These are phyloP conservation scores for Oryza brachyantha DNA, from an alignment of 176 grass and related monocot species.

Conservation along the genomic window DNA sequence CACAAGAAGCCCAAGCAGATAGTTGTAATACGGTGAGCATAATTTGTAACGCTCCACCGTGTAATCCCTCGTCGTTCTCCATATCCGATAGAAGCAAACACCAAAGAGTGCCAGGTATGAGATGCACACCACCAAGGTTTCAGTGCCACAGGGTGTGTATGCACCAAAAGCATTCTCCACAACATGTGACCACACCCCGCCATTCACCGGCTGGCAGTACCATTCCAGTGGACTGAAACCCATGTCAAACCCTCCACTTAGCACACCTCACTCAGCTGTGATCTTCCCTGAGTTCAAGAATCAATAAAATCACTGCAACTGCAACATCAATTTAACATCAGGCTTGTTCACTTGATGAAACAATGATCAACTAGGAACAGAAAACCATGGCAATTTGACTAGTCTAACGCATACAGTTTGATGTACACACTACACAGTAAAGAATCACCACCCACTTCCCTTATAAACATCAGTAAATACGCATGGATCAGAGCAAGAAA, in stretches of 20 bases:
- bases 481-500: not conserved
- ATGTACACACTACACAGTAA: too few relatives aligned
- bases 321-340: too few relatives aligned
- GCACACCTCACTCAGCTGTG: slow-evolving; percentile 21
- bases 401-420: too few relatives aligned
- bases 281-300: slow-evolving; percentile 32
- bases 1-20: slow-evolving; percentile 61
- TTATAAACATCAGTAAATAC: not conserved
- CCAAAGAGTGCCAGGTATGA: slow-evolving; percentile 80
- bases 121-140: slow-evolving; percentile 74
- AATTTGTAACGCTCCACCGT: slow-evolving; percentile 68
- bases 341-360: not conserved
- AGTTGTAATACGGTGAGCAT: slow-evolving; percentile 64
- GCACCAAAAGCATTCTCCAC: slow-evolving; percentile 69
- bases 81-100: slow-evolving; percentile 88
- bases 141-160: slow-evolving; percentile 84
- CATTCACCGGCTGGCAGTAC: slow-evolving; percentile 84
- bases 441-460: too few relatives aligned
- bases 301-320: not conserved
- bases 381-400: too few relatives aligned
- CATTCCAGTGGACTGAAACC: slow-evolving; percentile 68
- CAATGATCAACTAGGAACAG: not conserved
- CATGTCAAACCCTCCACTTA: slow-evolving; percentile 42
- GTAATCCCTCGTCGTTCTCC: slow-evolving; percentile 71
- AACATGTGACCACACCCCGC: slow-evolving; percentile 68